Percentiles rank a stretch among this genome's conserved stretches.
Conservation (phyloP, 2,329 filamentous ascomycete genomes). For the Trichoderma guizhouense region DNA sequence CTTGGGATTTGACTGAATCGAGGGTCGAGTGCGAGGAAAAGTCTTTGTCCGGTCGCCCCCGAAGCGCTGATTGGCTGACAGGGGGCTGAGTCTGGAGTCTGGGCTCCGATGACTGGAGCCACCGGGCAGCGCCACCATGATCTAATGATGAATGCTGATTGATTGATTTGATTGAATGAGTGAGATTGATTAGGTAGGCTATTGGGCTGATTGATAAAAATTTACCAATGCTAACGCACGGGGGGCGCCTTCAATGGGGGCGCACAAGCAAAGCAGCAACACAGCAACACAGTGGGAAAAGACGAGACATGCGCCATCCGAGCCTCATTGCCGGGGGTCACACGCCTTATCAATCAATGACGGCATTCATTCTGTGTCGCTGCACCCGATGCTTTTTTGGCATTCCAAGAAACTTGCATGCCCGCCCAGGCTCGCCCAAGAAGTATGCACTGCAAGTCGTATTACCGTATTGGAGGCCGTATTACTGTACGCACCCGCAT, state of each 20-base stretch:
- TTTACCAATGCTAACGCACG: not conserved
- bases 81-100: not conserved
- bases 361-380: not conserved
- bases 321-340: not conserved
- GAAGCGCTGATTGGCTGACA: slow-evolving; percentile 11
- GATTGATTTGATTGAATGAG: not conserved
- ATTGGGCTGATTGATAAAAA: slow-evolving; percentile 13
- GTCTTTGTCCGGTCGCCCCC: not conserved
- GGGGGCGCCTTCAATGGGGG: not conserved
- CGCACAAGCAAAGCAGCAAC: not conserved
- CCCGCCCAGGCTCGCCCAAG: not conserved
- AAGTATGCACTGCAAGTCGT: not conserved
- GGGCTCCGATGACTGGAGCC: slow-evolving; percentile 8
- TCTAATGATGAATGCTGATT: slow-evolving; percentile 7
- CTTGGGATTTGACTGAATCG: not conserved
- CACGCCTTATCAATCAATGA: slow-evolving; percentile 9
- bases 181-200: not conserved
- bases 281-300: not conserved
- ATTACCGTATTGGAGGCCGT: too few species aligned
- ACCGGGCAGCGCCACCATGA: slow-evolving; percentile 13
- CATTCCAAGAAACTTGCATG: not conserved
- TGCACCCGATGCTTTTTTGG: not conserved
- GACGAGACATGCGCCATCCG: not conserved
- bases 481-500: not conserved
- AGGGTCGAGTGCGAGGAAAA: not conserved